Base-by-base conservation (phyloP, 2,329 filamentous ascomycete species). In the Xylariaceae sp. region DNA sequence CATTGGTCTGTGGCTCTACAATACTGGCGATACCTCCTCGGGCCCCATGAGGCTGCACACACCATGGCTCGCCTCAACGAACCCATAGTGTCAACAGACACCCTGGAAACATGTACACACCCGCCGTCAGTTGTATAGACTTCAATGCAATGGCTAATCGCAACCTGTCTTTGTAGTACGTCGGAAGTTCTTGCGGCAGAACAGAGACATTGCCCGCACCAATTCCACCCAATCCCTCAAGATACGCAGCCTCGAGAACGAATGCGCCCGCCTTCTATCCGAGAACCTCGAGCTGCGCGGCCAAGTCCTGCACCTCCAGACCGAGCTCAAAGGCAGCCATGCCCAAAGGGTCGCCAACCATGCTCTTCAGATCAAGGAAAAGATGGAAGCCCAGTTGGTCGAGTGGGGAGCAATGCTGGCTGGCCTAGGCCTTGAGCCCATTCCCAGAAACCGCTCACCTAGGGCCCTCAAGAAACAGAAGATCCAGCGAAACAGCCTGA, bases 1-100 rank as follows among this genome's bases (percentile, higher is more conserved):
- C 31, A 39, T 36, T 39, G 57, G 38, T 48, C 27, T 40, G 22
- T 39, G 22, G 41, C 47, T 45, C 44, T 44, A 30, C 48, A 49
- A 49, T 42, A 49, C 52, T 56, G 22, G 40, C 48, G 15, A 49
- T 46, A 52, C 44, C 47, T 50, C 35, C 22, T 27, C 22, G 22
- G 22, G 22, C 47, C 50, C 49, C 39, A 62, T 52, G 58, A 59
- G 50, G 56, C 44, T 48, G 75, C 58, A 44, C 47, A 75, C 74
- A 67, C 69, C 62, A 92, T 92, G 88, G 88, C 88, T 72, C 81
- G 87, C 73, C 78, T 92, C 60, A 91, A 91, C 73, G 87, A 90
- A 75, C 80, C 81, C 65, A 77, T 82, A 56, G 72, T 78, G 71
- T 79, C 85, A 63, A 77, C 76, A 66, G 87, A 90, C 71, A 84